Evolutionary conservation across 441 rosid genomes (phyloP).

Genomic region (Mallotus japonicus): DNA sequence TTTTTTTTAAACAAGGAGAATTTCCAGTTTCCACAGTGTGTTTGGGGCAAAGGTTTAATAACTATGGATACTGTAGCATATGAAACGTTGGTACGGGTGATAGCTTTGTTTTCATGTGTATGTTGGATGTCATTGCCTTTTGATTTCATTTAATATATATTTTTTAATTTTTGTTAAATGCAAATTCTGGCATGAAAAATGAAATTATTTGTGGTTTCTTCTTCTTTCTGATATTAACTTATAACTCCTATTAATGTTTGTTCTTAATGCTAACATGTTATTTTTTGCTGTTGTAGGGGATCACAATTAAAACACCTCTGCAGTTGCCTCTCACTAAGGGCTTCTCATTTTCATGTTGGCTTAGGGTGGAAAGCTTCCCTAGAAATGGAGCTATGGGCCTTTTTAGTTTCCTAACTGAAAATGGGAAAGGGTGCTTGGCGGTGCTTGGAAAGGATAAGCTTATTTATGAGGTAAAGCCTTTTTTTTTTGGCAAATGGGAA

Average conservation of each 20-base stretch:
- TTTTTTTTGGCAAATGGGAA: slow-evolving; percentile 17
- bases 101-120: not conserved
- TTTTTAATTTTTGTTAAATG: not conserved
- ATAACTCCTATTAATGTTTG: not conserved
- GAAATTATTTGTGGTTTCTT: not conserved
- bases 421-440: slow-evolving; percentile 93
- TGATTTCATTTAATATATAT: not conserved
- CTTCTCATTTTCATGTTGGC: slow-evolving; percentile 98
- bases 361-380: slow-evolving; percentile 90
- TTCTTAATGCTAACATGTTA: not conserved
- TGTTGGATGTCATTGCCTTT: not conserved
- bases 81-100: not conserved
- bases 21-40: not conserved
- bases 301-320: slow-evolving; percentile 74
- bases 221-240: not conserved
- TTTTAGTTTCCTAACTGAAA: slow-evolving; percentile 88
- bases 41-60: not conserved
- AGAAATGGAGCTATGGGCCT: slow-evolving; percentile 79
- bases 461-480: slow-evolving; percentile 63
- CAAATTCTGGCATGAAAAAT: not conserved
- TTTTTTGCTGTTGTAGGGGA: slow-evolving; percentile 58
- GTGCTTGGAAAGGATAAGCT: slow-evolving; percentile 72
- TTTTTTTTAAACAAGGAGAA: not conserved
- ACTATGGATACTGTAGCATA: not conserved
- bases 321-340: slow-evolving; percentile 97